phyloP scores from a whole-genome alignment of 2,329 filamentous ascomycete genomes.

The Neophaeococcomyces aloes region DNA sequence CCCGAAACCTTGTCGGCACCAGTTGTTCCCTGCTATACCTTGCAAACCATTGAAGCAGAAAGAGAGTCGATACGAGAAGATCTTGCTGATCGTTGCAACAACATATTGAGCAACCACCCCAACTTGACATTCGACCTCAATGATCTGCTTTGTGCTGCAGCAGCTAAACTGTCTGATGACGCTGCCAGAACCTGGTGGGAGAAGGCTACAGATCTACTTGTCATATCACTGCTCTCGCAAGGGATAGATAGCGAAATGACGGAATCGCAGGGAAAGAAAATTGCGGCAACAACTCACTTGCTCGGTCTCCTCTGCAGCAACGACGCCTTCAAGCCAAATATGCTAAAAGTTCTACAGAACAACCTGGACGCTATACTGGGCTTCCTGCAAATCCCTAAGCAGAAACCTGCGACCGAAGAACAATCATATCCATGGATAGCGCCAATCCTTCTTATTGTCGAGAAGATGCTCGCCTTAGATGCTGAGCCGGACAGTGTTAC shows the following conservation, averaged over 20 bases:
- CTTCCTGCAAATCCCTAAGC: constrained; percentile 57
- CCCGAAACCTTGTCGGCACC: not conserved
- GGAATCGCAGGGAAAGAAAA: constrained; percentile 51
- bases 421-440: constrained; percentile 88
- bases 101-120: constrained; percentile 79
- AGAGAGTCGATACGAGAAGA: constrained; percentile 62
- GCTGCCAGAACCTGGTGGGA: constrained; percentile 48
- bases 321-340: constrained; percentile 71
- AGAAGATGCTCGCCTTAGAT: constrained; percentile 82
- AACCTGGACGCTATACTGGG: constrained; percentile 64
- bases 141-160: constrained; percentile 69
- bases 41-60: constrained; percentile 70
- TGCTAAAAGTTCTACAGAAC: constrained; percentile 59
- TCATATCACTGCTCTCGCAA: constrained; percentile 66
- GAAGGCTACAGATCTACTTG: constrained; percentile 72
- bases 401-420: constrained; percentile 53
- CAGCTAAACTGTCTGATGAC: constrained; percentile 50
- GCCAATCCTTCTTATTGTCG: constrained; percentile 78
- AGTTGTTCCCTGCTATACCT: constrained; percentile 28
- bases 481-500: constrained; percentile 64
- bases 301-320: constrained; percentile 71
- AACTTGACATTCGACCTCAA: constrained; percentile 83
- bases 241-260: constrained; percentile 50
- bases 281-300: constrained; percentile 86
- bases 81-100: constrained; percentile 79